Evolutionary conservation across 2,329 filamentous ascomycete species (phyloP), one percentile per base, ranked within the genome.

Genomic region (Akanthomyces uredinophilus): DNA sequence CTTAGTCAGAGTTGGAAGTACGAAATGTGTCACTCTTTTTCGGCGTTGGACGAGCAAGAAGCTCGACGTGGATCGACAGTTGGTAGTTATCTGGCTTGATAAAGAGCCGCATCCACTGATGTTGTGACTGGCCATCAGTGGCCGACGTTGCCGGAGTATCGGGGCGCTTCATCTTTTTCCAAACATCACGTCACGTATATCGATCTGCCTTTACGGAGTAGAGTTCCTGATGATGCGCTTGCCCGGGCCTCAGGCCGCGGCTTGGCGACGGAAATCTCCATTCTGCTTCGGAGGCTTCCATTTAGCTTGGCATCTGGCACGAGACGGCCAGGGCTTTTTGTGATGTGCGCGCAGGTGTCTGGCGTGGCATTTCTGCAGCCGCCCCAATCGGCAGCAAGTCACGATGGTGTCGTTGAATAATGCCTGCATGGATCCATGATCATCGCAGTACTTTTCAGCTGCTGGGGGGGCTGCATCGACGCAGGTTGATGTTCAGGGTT

Each of bases 261-360:
- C 57, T 60, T 60, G 57, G 57, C 57, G 47, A 52, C 47, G 57
- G 57, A 22, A 60, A 44, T 51, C 44, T 20, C 44, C 22, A 29
- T 18, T 29, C 11, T 60, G 39, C 57, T 43, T 35, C 37, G 57
- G 57, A 22, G 24, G 47, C 57, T 60, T 60, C 47, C 46, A 60
- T 52, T 24, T 60, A 20, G 32, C 57, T 60, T 60, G 57, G 57
- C 57, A 47, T 24, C 39, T 22, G 46, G 43, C 18, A 60, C 44
- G 57, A 35, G 47, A 52, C 39, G 57, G 35, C 24, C 7, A 47
- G 27, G 18, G 18, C 5, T 43, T 47, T 5, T 27, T 7, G 7
- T 16, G 10, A 5, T 39, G 5, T 39, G 13, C 5, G 3, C 14
- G 11, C 49, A 32, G 29, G 29, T 32, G 14, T 32, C 2, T 20